Evolutionary conservation across 768 basidiomycete genomes (phyloP).

Genomic region (Hypholoma sublateritium): DNA sequence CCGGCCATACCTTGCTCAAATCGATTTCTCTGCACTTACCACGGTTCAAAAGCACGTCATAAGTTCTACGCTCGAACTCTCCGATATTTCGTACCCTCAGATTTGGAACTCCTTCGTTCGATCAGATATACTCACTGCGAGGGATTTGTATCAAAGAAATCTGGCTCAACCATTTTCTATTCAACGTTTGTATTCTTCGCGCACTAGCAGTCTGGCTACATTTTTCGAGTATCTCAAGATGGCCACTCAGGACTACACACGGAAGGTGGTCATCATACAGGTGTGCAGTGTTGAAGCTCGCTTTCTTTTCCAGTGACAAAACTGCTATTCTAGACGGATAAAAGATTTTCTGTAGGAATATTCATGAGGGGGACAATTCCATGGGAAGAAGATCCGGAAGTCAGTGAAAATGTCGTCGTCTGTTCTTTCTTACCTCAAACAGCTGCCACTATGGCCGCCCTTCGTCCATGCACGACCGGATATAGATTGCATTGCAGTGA

Average conservation of each 20-base stretch:
- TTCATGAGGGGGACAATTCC: constrained; percentile 60
- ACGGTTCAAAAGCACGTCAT: constrained; percentile 54
- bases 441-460: constrained; percentile 45
- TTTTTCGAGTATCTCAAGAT: constrained; percentile 64
- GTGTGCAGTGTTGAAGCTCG: constrained; percentile 27
- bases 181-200: constrained; percentile 62
- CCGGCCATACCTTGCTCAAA: constrained; percentile 43
- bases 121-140: constrained; percentile 54
- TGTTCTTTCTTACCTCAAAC: constrained; percentile 61
- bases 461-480: constrained; percentile 49
- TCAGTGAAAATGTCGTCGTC: constrained; percentile 59
- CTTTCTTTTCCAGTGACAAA: neutral
- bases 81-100: constrained; percentile 40
- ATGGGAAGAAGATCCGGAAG: constrained; percentile 60
- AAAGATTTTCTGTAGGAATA: constrained; percentile 60
- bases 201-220: constrained; percentile 45
- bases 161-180: constrained; percentile 54
- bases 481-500: constrained; percentile 59
- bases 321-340: constrained; percentile 45
- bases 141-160: constrained; percentile 51
- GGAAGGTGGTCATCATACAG: constrained; percentile 59
- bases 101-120: constrained; percentile 66
- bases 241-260: constrained; percentile 54
- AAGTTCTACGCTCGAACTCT: constrained; percentile 38
- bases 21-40: constrained; percentile 58